A percentile compares a stretch with the other conserved stretches of the same genome.
phyloP scores from a whole-genome alignment of 441 rosid species.

The Syzygium malaccense region DNA sequence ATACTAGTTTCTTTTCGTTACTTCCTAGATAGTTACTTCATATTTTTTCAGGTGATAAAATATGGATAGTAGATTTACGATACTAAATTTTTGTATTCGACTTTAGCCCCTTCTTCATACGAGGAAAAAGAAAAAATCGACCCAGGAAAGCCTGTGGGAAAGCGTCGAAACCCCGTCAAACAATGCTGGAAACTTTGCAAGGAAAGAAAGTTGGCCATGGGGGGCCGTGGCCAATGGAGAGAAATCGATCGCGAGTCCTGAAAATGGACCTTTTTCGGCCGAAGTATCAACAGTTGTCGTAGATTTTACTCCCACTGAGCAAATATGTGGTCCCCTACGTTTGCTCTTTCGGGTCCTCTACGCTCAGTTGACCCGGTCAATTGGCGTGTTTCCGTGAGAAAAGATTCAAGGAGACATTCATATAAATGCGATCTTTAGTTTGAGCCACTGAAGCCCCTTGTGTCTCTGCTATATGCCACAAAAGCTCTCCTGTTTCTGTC shows the following conservation, averaged over 20 bases:
- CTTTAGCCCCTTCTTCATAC: no score
- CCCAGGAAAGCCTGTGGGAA: neutral
- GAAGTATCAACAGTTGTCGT: accelerated
- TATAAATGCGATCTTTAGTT: neutral
- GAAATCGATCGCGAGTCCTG: neutral
- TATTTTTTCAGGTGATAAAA: no score
- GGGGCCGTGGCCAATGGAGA: neutral
- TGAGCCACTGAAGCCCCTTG: no score
- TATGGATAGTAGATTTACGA: no score
- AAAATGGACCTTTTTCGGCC: neutral
- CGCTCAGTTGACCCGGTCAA: neutral
- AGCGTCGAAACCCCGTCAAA: neutral
- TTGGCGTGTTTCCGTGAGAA: neutral
- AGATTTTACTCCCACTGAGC: neutral
- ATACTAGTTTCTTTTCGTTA: no score
- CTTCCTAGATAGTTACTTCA: no score
- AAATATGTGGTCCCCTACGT: neutral
- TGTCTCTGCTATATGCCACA: no score
- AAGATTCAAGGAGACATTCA: neutral
- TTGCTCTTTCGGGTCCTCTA: neutral
- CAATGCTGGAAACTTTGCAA: accelerated
- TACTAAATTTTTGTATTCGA: no score
- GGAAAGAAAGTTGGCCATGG: neutral
- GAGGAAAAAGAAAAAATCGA: no score
- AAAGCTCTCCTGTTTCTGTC: no score